Percentiles rank a stretch among this genome's conserved stretches.
Evolutionary conservation across 805 yeast species (phyloP).

Genomic region (Candida endomychidarum): DNA sequence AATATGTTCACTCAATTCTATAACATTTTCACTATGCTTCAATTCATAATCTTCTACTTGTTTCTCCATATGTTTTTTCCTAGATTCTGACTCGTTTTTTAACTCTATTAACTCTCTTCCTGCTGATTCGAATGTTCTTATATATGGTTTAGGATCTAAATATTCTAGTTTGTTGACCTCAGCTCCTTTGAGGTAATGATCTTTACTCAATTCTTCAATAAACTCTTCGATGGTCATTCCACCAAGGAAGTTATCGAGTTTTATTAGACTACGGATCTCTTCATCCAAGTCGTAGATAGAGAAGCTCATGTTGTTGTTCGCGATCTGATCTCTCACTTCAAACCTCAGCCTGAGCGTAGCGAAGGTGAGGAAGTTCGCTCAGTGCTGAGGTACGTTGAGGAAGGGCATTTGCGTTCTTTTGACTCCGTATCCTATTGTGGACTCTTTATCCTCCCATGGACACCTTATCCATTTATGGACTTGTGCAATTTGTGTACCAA

Average conservation of each 20-base stretch:
- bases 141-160: constrained; percentile 91
- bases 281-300: constrained; percentile 63
- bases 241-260: constrained; percentile 61
- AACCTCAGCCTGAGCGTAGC: too few species aligned
- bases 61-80: constrained; percentile 51
- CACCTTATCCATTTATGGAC: too few species aligned
- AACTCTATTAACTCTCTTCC: constrained; percentile 67
- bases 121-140: constrained; percentile 87
- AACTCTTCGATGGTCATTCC: constrained; percentile 77
- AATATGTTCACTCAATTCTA: constrained; percentile 51
- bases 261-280: constrained; percentile 55
- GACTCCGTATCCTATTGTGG: too few species aligned
- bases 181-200: constrained; percentile 53
- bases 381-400: too few species aligned
- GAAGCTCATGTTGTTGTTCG: constrained; percentile 33
- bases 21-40: constrained; percentile 65
- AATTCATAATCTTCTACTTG: constrained; percentile 63
- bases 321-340: not conserved
- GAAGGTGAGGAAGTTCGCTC: too few species aligned
- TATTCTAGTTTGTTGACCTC: constrained; percentile 52
- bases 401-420: too few species aligned
- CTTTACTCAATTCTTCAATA: constrained; percentile 73
- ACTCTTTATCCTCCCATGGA: too few species aligned
- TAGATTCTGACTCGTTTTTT: constrained; percentile 51
- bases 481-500: too few species aligned